A percentile compares a stretch with the other conserved stretches of the same genome.
These are phyloP conservation scores for Starmera pachycereana DNA, from an alignment of 805 yeast genomes.

Conservation along the genomic window DNA sequence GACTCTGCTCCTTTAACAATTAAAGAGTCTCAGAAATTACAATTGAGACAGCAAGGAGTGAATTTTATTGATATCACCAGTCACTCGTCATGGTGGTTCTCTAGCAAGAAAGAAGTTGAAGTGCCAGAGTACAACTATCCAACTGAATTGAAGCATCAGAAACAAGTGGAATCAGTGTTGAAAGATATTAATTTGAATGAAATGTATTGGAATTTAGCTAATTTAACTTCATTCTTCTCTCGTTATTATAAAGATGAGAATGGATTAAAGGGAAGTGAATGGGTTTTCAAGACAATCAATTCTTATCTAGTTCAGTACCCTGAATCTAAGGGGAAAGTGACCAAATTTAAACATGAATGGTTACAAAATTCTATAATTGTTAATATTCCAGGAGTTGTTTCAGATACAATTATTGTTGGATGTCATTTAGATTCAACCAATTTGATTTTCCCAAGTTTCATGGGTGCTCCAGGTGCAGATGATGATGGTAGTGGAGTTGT, in stretches of 20 bases:
- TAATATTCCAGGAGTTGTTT: conserved; percentile 39
- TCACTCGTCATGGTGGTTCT: conserved; percentile 16
- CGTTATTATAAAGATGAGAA: conserved; percentile 64
- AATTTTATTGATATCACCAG: conserved; percentile 60
- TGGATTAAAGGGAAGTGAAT: conserved; percentile 63
- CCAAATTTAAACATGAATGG: conserved; percentile 62
- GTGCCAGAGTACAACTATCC: conserved; percentile 43
- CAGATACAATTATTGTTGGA: conserved; percentile 60
- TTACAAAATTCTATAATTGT: conserved; percentile 69
- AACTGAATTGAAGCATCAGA: conserved; percentile 21
- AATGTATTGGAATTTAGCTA: conserved; percentile 44
- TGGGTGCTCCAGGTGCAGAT: conserved; percentile 90
- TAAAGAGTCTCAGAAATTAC: conserved; percentile 33
- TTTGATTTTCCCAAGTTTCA: conserved; percentile 52
- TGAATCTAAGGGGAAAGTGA: conserved; percentile 30
- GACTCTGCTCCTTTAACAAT: conserved; percentile 17
- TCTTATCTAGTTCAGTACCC: conserved; percentile 24
- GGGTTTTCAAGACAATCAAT: conserved; percentile 41
- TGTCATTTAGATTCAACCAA: conserved; percentile 86
- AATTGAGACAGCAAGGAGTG: conserved; percentile 34
- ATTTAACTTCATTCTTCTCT: conserved; percentile 60
- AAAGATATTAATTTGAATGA: conserved; percentile 33
- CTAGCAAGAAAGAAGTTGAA: conserved; percentile 7
- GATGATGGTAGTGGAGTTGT: conserved; percentile 89
- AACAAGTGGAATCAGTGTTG: conserved; percentile 31